Evolutionary conservation across 1,284 basidiomycete genomes (phyloP).

Genomic region (Wolfiporia cocos): DNA sequence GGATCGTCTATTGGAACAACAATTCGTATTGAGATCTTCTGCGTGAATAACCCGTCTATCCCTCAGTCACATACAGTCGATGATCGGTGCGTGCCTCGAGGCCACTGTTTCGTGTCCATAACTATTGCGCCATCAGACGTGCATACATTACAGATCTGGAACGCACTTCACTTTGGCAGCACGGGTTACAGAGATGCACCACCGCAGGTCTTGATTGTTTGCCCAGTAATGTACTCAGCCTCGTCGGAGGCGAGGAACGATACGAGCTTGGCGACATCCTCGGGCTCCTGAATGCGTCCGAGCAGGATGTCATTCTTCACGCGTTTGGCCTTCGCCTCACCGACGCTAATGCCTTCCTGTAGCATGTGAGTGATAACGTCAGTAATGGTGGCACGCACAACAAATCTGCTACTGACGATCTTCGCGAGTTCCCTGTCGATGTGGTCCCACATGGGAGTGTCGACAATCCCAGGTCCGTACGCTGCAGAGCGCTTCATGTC

Average conservation of each 20-base stretch:
- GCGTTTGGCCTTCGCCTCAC: slow-evolving; percentile 26
- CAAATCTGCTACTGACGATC: slow-evolving; percentile 17
- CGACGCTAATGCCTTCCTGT: slow-evolving; percentile 24
- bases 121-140: too few species aligned
- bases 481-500: slow-evolving; percentile 13
- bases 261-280: slow-evolving; percentile 38
- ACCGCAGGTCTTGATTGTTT: slow-evolving; percentile 30
- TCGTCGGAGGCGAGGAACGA: slow-evolving; percentile 36
- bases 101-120: too few species aligned
- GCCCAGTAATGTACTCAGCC: slow-evolving; percentile 35
- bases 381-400: background rate
- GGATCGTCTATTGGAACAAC: too few species aligned
- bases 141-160: too few species aligned
- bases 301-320: slow-evolving; percentile 27
- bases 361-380: background rate
- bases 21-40: too few species aligned
- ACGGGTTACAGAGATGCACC: slow-evolving; percentile 23
- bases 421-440: slow-evolving; percentile 27
- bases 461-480: slow-evolving; percentile 29
- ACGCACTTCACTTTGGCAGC: too few species aligned
- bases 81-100: too few species aligned
- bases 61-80: too few species aligned
- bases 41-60: too few species aligned
- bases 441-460: slow-evolving; percentile 32
- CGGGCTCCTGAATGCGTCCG: slow-evolving; percentile 28